Evolutionary conservation across 495 filamentous ascomycete genomes (phyloP).

Genomic region (Jackrogersella multiformis): DNA sequence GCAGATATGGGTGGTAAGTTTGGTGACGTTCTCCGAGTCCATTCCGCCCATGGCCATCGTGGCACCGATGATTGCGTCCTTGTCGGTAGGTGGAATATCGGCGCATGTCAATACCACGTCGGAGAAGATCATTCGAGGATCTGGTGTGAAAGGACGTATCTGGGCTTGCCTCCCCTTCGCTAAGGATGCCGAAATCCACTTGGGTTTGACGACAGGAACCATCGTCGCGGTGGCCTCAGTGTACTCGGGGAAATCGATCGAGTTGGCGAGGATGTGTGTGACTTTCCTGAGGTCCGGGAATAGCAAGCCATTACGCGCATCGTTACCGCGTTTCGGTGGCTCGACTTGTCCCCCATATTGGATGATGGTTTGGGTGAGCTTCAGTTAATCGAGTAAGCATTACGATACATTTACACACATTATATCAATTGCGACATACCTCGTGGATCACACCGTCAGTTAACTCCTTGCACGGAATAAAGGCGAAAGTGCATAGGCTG

Average conservation of each 20-base stretch:
- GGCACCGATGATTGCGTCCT: slow-evolving; percentile 90
- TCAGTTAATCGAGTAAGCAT: slow-evolving; percentile 53
- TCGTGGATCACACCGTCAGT: slow-evolving; percentile 50
- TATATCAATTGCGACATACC: slow-evolving; percentile 46
- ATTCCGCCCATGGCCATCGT: slow-evolving; percentile 89
- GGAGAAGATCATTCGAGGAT: slow-evolving; percentile 89
- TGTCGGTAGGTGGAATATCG: slow-evolving; percentile 87
- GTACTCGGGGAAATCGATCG: slow-evolving; percentile 89
- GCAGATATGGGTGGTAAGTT: slow-evolving; percentile 85
- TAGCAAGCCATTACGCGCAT: slow-evolving; percentile 35
- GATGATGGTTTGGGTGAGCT: slow-evolving; percentile 59
- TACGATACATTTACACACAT: slow-evolving; percentile 13
- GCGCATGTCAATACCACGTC: slow-evolving; percentile 77
- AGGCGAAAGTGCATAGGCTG: slow-evolving; percentile 53
- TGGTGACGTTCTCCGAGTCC: slow-evolving; percentile 73
- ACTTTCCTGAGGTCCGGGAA: slow-evolving; percentile 64
- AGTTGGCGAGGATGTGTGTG: slow-evolving; percentile 85
- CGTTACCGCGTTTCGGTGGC: slow-evolving; percentile 48
- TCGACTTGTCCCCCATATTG: slow-evolving; percentile 65
- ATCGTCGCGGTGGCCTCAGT: slow-evolving; percentile 71
- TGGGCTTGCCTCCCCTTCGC: slow-evolving; percentile 75
- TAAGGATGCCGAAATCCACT: slow-evolving; percentile 79
- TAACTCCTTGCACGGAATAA: slow-evolving; percentile 58
- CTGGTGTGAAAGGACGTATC: slow-evolving; percentile 84
- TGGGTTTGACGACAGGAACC: slow-evolving; percentile 83